Base-by-base conservation (phyloP, 257 asterid genomes). In the Ajuga chamaepitys region DNA sequence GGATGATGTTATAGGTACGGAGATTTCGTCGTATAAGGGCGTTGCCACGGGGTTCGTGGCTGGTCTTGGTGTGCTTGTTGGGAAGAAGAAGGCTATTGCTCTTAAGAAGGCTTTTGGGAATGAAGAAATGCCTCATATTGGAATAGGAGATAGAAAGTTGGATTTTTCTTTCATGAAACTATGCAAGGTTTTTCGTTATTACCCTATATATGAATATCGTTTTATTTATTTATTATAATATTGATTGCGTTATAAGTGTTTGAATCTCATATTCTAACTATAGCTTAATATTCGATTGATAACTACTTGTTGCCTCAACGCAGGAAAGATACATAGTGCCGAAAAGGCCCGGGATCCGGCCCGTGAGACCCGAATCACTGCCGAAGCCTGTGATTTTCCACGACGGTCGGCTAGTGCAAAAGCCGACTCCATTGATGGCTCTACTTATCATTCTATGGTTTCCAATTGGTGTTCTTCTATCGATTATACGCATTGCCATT, bases 351-450 rank as follows among this genome's bases (percentile, higher is more conserved):
- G 59, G 62, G 0, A 54, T 58, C 47, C 59, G 50, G 50, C 73
- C 78, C 26, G 25, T 77, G 61, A 41, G 45, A 10, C 66, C 14
- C 7, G 60, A 70, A 0, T 12, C 50, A 7, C 55, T 80, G 22
- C 77, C 82, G 1, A 76, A 64, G 62, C 77, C 80, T 12, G 72
- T 77, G 60, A 64, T 77, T 20, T 77, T 77, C 72, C 78, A 77
- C 28, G 83, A 81, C 30, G 75, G 83, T 1, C 81, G 81, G 1
- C 77, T 77, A 0, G 83, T 75, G 41, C 63, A 64, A 22, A 75
- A 66, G 10, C 83, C 83, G 1, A 68, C 79, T 3, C 83, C 80
- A 9, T 26, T 69, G 12, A 32, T 17, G 4, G 72, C 81, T 12
- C 46, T 78, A 11, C 13, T 66, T 7, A 56, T 81, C 65, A 45